Evolutionary conservation across 208 protist species (phyloP).

Genomic region (Leishmania arabica): DNA sequence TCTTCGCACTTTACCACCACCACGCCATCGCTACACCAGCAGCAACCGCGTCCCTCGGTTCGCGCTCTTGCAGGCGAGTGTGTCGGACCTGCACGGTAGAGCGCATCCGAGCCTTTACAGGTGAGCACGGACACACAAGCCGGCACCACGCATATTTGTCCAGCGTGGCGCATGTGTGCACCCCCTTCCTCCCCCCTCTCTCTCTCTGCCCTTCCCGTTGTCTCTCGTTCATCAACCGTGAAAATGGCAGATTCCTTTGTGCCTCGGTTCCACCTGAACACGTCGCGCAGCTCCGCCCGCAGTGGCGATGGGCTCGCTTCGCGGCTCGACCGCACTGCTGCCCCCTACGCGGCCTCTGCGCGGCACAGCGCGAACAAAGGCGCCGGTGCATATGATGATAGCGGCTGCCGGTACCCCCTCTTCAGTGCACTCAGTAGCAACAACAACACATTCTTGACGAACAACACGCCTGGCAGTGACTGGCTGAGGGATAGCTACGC

Average conservation of each 20-base stretch:
- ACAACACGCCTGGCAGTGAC: conserved; percentile 29
- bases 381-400: neutral
- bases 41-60: neutral
- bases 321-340: conserved; percentile 15
- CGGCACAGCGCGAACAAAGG: neutral
- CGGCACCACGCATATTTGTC: neutral
- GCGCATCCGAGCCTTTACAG: neutral
- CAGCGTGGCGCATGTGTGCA: neutral
- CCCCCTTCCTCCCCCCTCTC: conserved; percentile 1
- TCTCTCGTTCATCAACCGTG: neutral
- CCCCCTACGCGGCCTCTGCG: conserved; percentile 1
- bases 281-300: conserved; percentile 6
- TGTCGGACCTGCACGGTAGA: neutral
- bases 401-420: neutral
- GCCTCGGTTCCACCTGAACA: conserved; percentile 21
- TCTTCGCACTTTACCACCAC: neutral
- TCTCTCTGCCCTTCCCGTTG: neutral
- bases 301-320: neutral
- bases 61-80: neutral
- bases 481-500: conserved; percentile 4
- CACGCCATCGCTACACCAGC: neutral
- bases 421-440: conserved; percentile 9
- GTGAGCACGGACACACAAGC: neutral
- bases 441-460: conserved; percentile 30
- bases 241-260: conserved; percentile 21